Percentiles rank a stretch among this genome's conserved stretches.
Evolutionary conservation across 2,329 filamentous ascomycete genomes (phyloP).

Genomic region (Ophiostoma ips): DNA sequence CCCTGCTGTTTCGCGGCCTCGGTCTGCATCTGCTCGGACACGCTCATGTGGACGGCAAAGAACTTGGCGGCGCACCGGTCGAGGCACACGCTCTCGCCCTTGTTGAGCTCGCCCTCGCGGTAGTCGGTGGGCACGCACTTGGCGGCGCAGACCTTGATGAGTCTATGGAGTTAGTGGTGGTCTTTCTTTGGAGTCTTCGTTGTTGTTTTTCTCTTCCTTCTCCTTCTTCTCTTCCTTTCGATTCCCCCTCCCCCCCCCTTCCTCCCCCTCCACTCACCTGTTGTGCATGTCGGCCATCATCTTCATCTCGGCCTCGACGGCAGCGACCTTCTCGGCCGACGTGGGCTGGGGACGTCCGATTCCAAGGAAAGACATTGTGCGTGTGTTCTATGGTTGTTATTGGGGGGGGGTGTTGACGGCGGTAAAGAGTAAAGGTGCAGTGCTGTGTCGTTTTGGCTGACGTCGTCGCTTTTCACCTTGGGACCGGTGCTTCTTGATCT

Average conservation of each 20-base stretch:
- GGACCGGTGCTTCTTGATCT: neutral
- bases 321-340: slow-evolving; percentile 92
- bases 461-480: neutral
- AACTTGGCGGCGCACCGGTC: slow-evolving; percentile 97
- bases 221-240: no score
- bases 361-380: slow-evolving; percentile 19
- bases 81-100: slow-evolving; percentile 95
- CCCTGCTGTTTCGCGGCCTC: slow-evolving; percentile 37
- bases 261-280: slow-evolving; percentile 60
- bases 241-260: no score
- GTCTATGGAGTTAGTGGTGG: slow-evolving; percentile 31
- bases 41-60: slow-evolving; percentile 97
- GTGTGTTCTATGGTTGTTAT: neutral
- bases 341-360: slow-evolving; percentile 62
- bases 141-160: slow-evolving; percentile 76
- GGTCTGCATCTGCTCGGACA: slow-evolving; percentile 89
- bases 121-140: slow-evolving; percentile 92
- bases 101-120: slow-evolving; percentile 93
- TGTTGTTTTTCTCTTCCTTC: no score
- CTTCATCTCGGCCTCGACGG: slow-evolving; percentile 93
- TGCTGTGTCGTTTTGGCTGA: neutral
- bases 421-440: neutral
- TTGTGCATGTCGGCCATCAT: slow-evolving; percentile 94
- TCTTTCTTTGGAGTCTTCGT: neutral
- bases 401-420: neutral